Conservation (phyloP, 208 protist genomes). For the Trypanosoma brucei region DNA sequence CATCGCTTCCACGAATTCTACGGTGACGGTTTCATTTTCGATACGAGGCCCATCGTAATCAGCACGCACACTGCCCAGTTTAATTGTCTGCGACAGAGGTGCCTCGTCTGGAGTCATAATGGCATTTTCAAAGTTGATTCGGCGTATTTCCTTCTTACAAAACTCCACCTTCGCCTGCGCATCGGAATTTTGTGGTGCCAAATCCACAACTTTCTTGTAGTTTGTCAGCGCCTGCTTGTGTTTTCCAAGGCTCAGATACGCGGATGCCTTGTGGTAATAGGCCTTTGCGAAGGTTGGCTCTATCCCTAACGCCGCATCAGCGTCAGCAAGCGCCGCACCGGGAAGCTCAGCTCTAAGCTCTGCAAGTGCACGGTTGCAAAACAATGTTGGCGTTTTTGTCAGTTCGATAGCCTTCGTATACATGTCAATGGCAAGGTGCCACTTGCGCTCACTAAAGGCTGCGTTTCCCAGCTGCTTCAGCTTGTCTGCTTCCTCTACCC, state of each 20-base stretch:
- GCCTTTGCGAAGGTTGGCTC: conserved; percentile 95
- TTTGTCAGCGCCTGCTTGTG: conserved; percentile 94
- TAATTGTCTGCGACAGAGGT: conserved; percentile 70
- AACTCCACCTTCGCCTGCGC: conserved; percentile 88
- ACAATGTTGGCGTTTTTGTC: conserved; percentile 70
- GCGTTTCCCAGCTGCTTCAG: conserved; percentile 83
- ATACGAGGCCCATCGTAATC: conserved; percentile 78
- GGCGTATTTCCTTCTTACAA: conserved; percentile 92
- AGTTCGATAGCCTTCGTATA: conserved; percentile 90
- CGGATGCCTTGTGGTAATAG: conserved; percentile 96
- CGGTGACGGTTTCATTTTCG: conserved; percentile 58
- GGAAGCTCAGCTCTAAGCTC: conserved; percentile 91
- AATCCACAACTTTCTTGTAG: conserved; percentile 87
- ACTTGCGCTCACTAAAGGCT: conserved; percentile 85
- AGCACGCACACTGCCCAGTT: conserved; percentile 54
- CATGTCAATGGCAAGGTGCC: conserved; percentile 83
- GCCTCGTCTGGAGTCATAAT: conserved; percentile 85
- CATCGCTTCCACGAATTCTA: conserved; percentile 79
- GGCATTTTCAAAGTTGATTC: conserved; percentile 93
- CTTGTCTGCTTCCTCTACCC: conserved; percentile 44
- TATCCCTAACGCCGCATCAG: conserved; percentile 85
- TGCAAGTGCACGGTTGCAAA: conserved; percentile 93
- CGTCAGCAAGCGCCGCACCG: conserved; percentile 92
- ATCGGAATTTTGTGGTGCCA: conserved; percentile 89
- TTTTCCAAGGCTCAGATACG: conserved; percentile 92